Evolutionary conservation across 1,139 yeast species (phyloP).

Genomic region (Yamadazyma friedrichii): DNA sequence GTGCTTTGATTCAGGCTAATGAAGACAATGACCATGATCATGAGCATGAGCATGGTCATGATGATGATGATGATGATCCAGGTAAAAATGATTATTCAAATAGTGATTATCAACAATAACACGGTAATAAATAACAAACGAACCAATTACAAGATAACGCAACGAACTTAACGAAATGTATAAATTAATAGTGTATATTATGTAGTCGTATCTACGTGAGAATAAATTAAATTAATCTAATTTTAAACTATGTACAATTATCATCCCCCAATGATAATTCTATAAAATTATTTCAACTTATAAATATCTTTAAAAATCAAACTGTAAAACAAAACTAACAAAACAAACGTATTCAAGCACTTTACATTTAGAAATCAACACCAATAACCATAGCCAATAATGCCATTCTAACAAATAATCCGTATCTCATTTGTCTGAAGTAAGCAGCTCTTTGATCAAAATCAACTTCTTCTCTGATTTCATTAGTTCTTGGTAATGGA

Average conservation of each 20-base stretch:
- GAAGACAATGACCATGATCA: conserved; percentile 21
- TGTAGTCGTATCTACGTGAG: conserved; percentile 7
- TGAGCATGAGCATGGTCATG: not conserved
- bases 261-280: conserved; percentile 15
- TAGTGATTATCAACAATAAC: conserved; percentile 21
- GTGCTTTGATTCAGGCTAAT: conserved; percentile 64
- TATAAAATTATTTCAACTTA: not conserved
- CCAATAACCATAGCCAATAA: conserved; percentile 97
- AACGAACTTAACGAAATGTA: conserved; percentile 1
- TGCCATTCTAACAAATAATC: conserved; percentile 98
- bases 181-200: conserved; percentile 6
- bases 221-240: conserved; percentile 1
- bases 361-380: conserved; percentile 47
- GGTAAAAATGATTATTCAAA: not conserved
- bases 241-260: conserved; percentile 5
- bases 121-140: conserved; percentile 24
- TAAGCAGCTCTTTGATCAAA: conserved; percentile 99
- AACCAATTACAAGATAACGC: not conserved
- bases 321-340: no score
- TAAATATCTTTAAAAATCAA: no score
- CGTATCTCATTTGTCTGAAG: conserved; percentile 99
- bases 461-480: conserved; percentile 97
- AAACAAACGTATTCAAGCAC: no score
- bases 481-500: conserved; percentile 96
- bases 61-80: not conserved